Percentiles rank a stretch among this genome's conserved stretches.
phyloP scores from a whole-genome alignment of 495 filamentous ascomycete species.

The Trichoderma reesei region DNA sequence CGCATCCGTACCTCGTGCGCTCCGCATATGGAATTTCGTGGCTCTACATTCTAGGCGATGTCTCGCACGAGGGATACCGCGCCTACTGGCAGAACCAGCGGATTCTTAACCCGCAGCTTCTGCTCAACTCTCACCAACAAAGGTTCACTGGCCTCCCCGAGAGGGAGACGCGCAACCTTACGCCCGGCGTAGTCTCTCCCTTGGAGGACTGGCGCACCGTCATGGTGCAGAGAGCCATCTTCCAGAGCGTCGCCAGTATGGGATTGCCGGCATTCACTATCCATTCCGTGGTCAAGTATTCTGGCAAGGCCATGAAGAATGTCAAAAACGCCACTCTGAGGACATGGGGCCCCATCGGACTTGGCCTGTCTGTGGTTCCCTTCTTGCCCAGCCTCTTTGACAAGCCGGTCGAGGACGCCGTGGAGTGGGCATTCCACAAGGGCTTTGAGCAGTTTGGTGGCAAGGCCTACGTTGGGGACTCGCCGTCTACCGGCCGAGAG shows the following conservation, averaged over 20 bases:
- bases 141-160: slow-evolving; percentile 25
- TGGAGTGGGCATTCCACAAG: slow-evolving; percentile 83
- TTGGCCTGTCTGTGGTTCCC: slow-evolving; percentile 81
- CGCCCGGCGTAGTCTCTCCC: slow-evolving; percentile 51
- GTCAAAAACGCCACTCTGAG: slow-evolving; percentile 62
- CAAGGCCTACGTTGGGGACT: slow-evolving; percentile 42
- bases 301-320: slow-evolving; percentile 69
- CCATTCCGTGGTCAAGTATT: slow-evolving; percentile 82
- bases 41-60: slow-evolving; percentile 85
- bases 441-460: slow-evolving; percentile 63
- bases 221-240: slow-evolving; percentile 82
- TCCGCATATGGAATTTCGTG: slow-evolving; percentile 86
- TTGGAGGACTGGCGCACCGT: slow-evolving; percentile 86
- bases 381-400: slow-evolving; percentile 87
- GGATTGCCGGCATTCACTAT: slow-evolving; percentile 92
- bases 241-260: slow-evolving; percentile 88
- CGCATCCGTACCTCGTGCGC: slow-evolving; percentile 71
- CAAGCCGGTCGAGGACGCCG: slow-evolving; percentile 79
- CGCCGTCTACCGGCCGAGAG: slow-evolving; percentile 45
- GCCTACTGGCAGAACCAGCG: slow-evolving; percentile 75
- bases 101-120: slow-evolving; percentile 38
- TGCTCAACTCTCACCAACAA: slow-evolving; percentile 31
- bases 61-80: slow-evolving; percentile 90
- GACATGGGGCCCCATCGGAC: slow-evolving; percentile 83
- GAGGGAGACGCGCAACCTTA: slow-evolving; percentile 14